These are phyloP conservation scores for Ogataea polymorpha DNA, from an alignment of 805 yeast genomes.

Conservation along the genomic window DNA sequence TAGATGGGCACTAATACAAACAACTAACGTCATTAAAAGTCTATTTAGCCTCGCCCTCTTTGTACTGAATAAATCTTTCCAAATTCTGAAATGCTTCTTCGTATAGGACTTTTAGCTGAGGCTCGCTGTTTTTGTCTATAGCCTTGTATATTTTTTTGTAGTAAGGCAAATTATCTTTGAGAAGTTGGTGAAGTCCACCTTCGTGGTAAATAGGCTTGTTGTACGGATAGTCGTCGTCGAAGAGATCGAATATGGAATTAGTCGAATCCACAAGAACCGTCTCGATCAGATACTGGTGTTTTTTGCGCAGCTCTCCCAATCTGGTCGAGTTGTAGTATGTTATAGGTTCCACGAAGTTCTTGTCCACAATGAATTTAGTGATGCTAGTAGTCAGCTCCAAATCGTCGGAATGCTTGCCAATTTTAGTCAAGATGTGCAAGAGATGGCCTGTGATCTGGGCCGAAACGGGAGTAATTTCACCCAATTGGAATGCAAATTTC, in stretches of 20 bases:
- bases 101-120: constrained; percentile 56
- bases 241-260: constrained; percentile 71
- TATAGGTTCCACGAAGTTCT: constrained; percentile 20
- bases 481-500: constrained; percentile 3
- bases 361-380: constrained; percentile 27
- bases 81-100: constrained; percentile 67
- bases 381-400: constrained; percentile 18
- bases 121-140: constrained; percentile 62
- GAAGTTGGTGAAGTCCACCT: constrained; percentile 41
- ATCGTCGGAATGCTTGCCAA: constrained; percentile 24
- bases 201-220: constrained; percentile 66
- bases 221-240: constrained; percentile 71
- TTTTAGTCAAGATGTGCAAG: constrained; percentile 24
- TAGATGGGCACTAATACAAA: neutral
- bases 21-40: constrained; percentile 3
- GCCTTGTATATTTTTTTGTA: constrained; percentile 54
- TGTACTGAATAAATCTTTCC: constrained; percentile 75
- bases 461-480: constrained; percentile 9
- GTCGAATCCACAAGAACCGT: constrained; percentile 49
- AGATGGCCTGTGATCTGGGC: constrained; percentile 20
- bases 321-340: constrained; percentile 12
- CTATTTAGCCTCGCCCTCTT: constrained; percentile 41
- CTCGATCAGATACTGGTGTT: constrained; percentile 26
- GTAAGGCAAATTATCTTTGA: constrained; percentile 44
- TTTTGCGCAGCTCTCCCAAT: constrained; percentile 25